These are phyloP conservation scores for Pythium brassicae DNA, from an alignment of 352 stramenopile genomes.

Conservation along the genomic window DNA sequence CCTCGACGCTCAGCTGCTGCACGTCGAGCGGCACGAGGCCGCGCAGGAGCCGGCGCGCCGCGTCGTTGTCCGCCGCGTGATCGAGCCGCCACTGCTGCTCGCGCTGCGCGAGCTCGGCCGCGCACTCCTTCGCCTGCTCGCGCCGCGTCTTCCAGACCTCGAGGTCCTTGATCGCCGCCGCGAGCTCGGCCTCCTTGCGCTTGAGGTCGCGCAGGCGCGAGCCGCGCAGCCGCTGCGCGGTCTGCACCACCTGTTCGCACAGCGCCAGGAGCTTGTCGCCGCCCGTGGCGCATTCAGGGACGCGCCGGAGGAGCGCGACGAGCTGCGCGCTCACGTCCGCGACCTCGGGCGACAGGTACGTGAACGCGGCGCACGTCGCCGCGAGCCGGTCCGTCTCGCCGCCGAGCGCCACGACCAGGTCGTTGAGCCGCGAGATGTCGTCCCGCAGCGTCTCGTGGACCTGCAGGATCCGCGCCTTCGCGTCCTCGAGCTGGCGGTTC, in stretches of 20 bases:
- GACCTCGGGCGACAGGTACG: constrained; percentile 26
- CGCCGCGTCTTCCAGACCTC: constrained; percentile 64
- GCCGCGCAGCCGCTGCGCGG: constrained; percentile 37
- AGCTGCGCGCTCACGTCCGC: constrained; percentile 18
- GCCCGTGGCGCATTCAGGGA: constrained; percentile 40
- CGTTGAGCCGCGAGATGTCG: constrained; percentile 41
- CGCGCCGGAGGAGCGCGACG: constrained; percentile 21
- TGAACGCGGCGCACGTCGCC: constrained; percentile 23
- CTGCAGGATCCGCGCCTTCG: constrained; percentile 37
- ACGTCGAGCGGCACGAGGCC: constrained; percentile 52
- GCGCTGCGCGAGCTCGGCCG: constrained; percentile 40
- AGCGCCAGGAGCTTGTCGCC: constrained; percentile 31
- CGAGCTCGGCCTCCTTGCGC: constrained; percentile 49
- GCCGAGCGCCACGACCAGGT: constrained; percentile 38
- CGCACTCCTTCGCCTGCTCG: constrained; percentile 56
- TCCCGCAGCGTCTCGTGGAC: constrained; percentile 40
- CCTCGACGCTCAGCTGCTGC: constrained; percentile 49
- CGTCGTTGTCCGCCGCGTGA: constrained; percentile 33
- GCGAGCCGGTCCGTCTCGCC: constrained; percentile 43
- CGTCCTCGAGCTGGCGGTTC: constrained; percentile 25
- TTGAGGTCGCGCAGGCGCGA: constrained; percentile 48
- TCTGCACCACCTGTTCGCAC: constrained; percentile 40
- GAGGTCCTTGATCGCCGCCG: constrained; percentile 46
- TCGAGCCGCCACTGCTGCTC: constrained; percentile 41
- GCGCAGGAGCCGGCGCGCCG: constrained; percentile 37